A percentile compares a stretch with the other conserved stretches of the same genome.
Evolutionary conservation across 1,139 yeast genomes (phyloP).

Genomic region (Insectozyma bohioensis): DNA sequence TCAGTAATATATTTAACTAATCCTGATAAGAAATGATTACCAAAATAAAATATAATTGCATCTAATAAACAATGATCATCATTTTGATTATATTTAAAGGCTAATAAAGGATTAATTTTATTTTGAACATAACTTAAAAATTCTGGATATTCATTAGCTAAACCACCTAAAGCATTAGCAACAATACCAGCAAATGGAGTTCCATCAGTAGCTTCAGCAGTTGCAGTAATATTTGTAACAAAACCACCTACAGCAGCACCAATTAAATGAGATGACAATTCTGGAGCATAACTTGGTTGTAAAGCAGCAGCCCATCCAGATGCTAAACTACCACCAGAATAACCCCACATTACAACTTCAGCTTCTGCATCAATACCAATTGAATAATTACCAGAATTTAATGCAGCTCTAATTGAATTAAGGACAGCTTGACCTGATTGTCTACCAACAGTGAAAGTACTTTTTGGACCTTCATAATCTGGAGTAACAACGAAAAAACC

Average conservation of each 20-base stretch:
- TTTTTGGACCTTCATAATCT: conserved; percentile 32
- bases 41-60: conserved; percentile 13
- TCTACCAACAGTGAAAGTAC: conserved; percentile 30
- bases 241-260: conserved; percentile 37
- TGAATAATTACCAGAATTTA: conserved; percentile 24
- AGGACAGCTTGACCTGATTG: conserved; percentile 33
- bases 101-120: conserved; percentile 3
- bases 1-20: conserved; percentile 16
- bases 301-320: conserved; percentile 38
- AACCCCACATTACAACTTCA: conserved; percentile 34
- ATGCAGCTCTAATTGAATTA: conserved; percentile 31
- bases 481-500: conserved; percentile 37
- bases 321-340: conserved; percentile 43
- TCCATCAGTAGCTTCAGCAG: conserved; percentile 23
- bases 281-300: conserved; percentile 34
- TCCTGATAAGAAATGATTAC: conserved; percentile 18
- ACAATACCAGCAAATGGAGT: conserved; percentile 26
- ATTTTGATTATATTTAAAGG: conserved; percentile 14
- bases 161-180: conserved; percentile 26
- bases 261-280: conserved; percentile 20
- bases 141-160: conserved; percentile 27
- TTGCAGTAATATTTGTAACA: conserved; percentile 24
- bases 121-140: conserved; percentile 5
- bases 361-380: conserved; percentile 26
- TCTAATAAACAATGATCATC: conserved; percentile 16